These are phyloP conservation scores for Colletotrichum phormii DNA, from an alignment of 2,329 filamentous ascomycete species.

Conservation along the genomic window DNA sequence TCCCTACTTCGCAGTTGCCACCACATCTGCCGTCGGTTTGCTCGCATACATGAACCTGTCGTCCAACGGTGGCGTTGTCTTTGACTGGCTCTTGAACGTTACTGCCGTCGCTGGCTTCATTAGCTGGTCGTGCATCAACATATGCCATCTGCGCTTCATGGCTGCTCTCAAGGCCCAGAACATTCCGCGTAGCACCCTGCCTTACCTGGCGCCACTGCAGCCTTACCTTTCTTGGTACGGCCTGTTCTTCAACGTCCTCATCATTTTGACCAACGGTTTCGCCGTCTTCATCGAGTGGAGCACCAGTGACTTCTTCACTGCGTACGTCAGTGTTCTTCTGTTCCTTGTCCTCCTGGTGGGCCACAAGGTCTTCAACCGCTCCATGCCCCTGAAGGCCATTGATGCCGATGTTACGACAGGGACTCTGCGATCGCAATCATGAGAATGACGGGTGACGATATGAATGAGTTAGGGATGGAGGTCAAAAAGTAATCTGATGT, in stretches of 20 bases:
- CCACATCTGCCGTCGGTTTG: slow-evolving; percentile 68
- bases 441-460: neutral
- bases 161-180: slow-evolving; percentile 66
- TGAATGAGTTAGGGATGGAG: neutral
- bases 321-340: slow-evolving; percentile 73
- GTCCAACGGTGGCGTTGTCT: slow-evolving; percentile 67
- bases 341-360: slow-evolving; percentile 70
- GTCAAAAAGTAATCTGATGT: slow-evolving; percentile 20
- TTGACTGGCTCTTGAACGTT: slow-evolving; percentile 80
- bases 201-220: slow-evolving; percentile 71
- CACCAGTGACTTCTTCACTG: slow-evolving; percentile 70
- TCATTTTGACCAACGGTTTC: slow-evolving; percentile 77
- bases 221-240: slow-evolving; percentile 75
- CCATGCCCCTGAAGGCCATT: slow-evolving; percentile 49
- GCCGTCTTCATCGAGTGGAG: slow-evolving; percentile 74
- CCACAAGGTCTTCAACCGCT: slow-evolving; percentile 66
- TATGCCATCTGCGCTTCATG: slow-evolving; percentile 75
- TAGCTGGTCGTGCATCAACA: slow-evolving; percentile 74
- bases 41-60: slow-evolving; percentile 77
- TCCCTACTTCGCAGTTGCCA: slow-evolving; percentile 69
- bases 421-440: slow-evolving; percentile 15
- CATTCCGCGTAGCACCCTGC: slow-evolving; percentile 67
- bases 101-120: slow-evolving; percentile 77
- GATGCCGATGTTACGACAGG: slow-evolving; percentile 49
- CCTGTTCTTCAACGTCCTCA: slow-evolving; percentile 72